Base-by-base conservation (phyloP, 768 basidiomycete genomes). In the Boletus vermiculosoides region DNA sequence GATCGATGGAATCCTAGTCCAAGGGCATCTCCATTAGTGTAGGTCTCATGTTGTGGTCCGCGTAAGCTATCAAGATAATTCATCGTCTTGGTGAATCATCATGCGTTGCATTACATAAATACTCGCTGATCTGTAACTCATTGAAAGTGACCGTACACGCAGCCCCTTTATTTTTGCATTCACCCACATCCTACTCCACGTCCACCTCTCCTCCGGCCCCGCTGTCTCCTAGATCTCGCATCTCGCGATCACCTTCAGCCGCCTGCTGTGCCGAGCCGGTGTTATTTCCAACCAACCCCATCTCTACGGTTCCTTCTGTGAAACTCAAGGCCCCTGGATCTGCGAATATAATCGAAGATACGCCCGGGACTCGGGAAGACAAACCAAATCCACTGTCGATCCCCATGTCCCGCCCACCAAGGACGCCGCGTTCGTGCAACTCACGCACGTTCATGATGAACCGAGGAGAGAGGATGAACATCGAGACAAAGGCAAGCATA, bases 361-460 rank as follows among this genome's bases (percentile, higher is more conserved):
- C 1, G 2, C 5, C 0, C 9, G 4, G 31, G 28, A 13, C 15
- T 22, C 15, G 20, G 23, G 52, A 42, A 37, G 51, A 4, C 1
- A 64, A 23, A 1, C 64, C 64, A n/a, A 65, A 65, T 16, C 57
- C 64, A 20, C 40, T 34, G 25, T 65, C 64, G 30, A 65, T 42
- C 23, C 50, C 55, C n/a, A n/a, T n/a, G n/a, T n/a, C n/a, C n/a
- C n/a, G n/a, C 16, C 15, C 31, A 16, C 9, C 16, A 9, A 18
- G 3, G 15, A 42, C 6, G n/a, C 13, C 50, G 18, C 15, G 40
- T 6, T 12, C 0, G 44, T 62, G 30, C 45, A 60, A 1, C 28
- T 57, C 58, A 10, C 65, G 63, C 28, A 66, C 47, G 46, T 39
- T 62, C 20, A 66, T 47, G 28, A 66, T 56, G 46, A 66, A 67